These are phyloP conservation scores for Austroboletus festivus DNA, from an alignment of 768 basidiomycete genomes.

Conservation along the genomic window DNA sequence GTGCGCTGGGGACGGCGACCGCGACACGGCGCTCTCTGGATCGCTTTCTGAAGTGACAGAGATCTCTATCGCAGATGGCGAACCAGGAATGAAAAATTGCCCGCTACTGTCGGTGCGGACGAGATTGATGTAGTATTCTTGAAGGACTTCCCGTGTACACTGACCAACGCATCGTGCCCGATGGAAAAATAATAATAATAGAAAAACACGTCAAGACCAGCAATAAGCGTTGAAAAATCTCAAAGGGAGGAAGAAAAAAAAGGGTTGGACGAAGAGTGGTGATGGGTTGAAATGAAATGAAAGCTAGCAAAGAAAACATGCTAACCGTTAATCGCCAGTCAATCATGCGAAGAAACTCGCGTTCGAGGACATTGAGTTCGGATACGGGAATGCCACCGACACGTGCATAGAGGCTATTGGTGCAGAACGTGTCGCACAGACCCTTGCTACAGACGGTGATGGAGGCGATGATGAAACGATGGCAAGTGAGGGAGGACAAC, in stretches of 20 bases:
- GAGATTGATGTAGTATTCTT: slow-evolving; percentile 93
- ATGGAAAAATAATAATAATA: slow-evolving; percentile 1
- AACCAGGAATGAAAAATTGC: slow-evolving; percentile 50
- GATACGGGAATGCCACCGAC: slow-evolving; percentile 91
- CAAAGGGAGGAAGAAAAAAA: neutral
- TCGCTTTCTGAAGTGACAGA: slow-evolving; percentile 49
- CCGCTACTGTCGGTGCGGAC: slow-evolving; percentile 77
- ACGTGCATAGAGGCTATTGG: slow-evolving; percentile 91
- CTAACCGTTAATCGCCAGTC: slow-evolving; percentile 95
- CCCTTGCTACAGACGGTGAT: slow-evolving; percentile 93
- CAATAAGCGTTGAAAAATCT: slow-evolving; percentile 8
- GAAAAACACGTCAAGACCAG: slow-evolving; percentile 20
- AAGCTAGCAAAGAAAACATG: slow-evolving; percentile 35
- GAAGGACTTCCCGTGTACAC: slow-evolving; percentile 88
- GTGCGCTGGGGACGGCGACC: slow-evolving; percentile 46
- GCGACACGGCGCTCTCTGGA: slow-evolving; percentile 49
- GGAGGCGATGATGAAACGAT: slow-evolving; percentile 94
- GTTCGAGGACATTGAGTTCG: slow-evolving; percentile 92
- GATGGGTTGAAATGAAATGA: slow-evolving; percentile 6
- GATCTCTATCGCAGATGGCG: slow-evolving; percentile 42
- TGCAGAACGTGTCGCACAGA: slow-evolving; percentile 93
- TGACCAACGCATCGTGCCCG: slow-evolving; percentile 28
- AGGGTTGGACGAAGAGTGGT: slow-evolving; percentile 9
- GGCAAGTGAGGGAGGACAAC: slow-evolving; percentile 92
- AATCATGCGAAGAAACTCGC: slow-evolving; percentile 87